Base-by-base conservation (phyloP, 805 yeast genomes). In the Monosporozyma aerobia region DNA sequence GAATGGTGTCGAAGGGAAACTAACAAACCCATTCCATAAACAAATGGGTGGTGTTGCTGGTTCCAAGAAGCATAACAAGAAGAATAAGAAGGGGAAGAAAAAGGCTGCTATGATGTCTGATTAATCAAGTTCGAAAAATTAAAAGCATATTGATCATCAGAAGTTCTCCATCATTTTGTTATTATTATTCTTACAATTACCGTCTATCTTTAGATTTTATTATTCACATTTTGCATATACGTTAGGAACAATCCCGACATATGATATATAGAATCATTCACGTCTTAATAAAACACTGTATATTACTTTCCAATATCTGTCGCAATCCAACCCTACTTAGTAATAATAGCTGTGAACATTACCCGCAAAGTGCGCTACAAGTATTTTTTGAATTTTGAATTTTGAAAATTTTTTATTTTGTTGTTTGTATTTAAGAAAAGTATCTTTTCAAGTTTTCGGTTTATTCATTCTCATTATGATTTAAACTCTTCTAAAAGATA, bases 1-100 rank as follows among this genome's bases (percentile, higher is more conserved):
- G 82, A 77, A 76, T 54, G 71, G 69, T 14, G 81, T 83, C 3
- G 75, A 76, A 56, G 95, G 95, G 3, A 79, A 77, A 51, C 63
- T 84, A 55, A 73, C 75, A 44, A 73, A 77, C 5, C 96, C 98
- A 6, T 89, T 88, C 77, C 97, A 92, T 65, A 76, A 75, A 59
- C 63, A 63, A 16, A 69, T 63, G 35, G 65, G 57, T 33, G 53
- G 32, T 3, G 63, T 62, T 37, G 69, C 69, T 4, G 69, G 70
- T 44, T 56, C 59, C 19, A 81, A 80, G 73, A 82, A 81, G 64
- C 88, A 85, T 64, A 78, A 78, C 66, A 90, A 90, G 74, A 86
- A 83, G 70, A 85, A 86, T 65, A 85, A 86, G 70, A 84, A 83
- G 68, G 73, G 73, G 45, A 78, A 75, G 50, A 80, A 77, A 62